Evolutionary conservation across 352 stramenopile species (phyloP), one percentile per base, ranked within the genome.

Genomic region (Globisporangium uncinulatum): DNA sequence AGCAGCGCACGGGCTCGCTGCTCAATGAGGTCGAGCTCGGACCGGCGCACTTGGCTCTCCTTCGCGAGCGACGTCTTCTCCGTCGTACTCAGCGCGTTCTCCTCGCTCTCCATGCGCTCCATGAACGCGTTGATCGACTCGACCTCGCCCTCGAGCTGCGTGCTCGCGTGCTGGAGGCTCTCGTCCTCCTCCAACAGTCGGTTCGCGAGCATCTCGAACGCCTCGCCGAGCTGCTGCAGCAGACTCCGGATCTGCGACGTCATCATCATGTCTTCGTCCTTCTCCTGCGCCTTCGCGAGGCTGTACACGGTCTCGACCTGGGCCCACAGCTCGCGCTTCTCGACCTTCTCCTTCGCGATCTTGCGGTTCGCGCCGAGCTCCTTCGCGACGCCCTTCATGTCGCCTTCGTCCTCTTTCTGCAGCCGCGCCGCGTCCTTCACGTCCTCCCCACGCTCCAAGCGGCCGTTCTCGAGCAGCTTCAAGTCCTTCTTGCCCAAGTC

Each of bases 191-290:
- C 85, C 14, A 89, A 57, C 4, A 94, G 69, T 34, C 85, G 85
- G 73, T 94, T 94, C 3, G 85, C 79, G 45, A 93, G 76, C 85
- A 94, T 93, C 68, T 94, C 85, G 48, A 94, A 94, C 5, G 85
- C 83, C 53, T 94, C 85, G 39, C 83, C 83, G 51, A 94, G 69
- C 67, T 94, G 85, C 66, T 91, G 83, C 32, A 94, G 68, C 51
- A 94, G 61, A 29, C 81, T 88, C 52, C 85, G 85, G 66, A 94
- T 94, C 68, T 94, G 85, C 39, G 80, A 92, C 46, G 85, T 94
- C 85, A 94, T 94, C 85, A 94, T 94, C 85, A 94, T 93, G 67
- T 94, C 85, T 67, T 94, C 83, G 51, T 94, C 85, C 77, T 94
- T 93, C 70, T 93, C 85, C 67, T 94, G 85, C 19, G 79, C 50